phyloP scores from a whole-genome alignment of 805 yeast genomes.

The Candida incommunis region DNA sequence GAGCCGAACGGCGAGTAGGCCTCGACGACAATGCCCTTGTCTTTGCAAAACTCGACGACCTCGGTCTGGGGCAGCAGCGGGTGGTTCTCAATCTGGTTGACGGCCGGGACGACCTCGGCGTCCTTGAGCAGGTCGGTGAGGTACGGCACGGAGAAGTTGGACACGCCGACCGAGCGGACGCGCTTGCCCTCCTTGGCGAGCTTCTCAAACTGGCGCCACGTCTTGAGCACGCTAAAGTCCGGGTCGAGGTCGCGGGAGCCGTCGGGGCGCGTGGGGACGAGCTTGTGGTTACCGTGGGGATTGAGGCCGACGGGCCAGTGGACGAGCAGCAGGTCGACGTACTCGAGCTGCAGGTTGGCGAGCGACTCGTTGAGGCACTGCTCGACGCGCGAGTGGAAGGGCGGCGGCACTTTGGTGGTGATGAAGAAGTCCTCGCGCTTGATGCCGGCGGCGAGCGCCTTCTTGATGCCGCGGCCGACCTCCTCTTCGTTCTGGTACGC shows the following conservation, averaged over 20 bases:
- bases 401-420: slow-evolving; percentile 47
- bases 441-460: slow-evolving; percentile 28
- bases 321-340: slow-evolving; percentile 63
- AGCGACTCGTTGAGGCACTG: slow-evolving; percentile 45
- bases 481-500: slow-evolving; percentile 51
- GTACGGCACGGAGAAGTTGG: slow-evolving; percentile 48
- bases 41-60: slow-evolving; percentile 36
- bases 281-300: slow-evolving; percentile 22
- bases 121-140: slow-evolving; percentile 33
- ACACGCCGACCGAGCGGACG: slow-evolving; percentile 60
- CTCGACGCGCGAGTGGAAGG: slow-evolving; percentile 27
- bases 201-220: slow-evolving; percentile 52
- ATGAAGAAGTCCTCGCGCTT: slow-evolving; percentile 52
- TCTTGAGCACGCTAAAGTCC: slow-evolving; percentile 28
- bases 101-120: slow-evolving; percentile 41
- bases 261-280: slow-evolving; percentile 22
- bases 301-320: slow-evolving; percentile 64
- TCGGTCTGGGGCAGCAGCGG: slow-evolving; percentile 56
- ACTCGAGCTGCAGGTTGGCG: slow-evolving; percentile 50
- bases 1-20: slow-evolving; percentile 65
- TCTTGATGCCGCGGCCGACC: slow-evolving; percentile 31
- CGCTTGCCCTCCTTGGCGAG: slow-evolving; percentile 30
- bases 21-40: slow-evolving; percentile 42
- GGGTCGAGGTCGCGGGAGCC: slow-evolving; percentile 22
- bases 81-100: slow-evolving; percentile 66